phyloP scores from a whole-genome alignment of 805 yeast species.

The Debaryomyces prosopidis region DNA sequence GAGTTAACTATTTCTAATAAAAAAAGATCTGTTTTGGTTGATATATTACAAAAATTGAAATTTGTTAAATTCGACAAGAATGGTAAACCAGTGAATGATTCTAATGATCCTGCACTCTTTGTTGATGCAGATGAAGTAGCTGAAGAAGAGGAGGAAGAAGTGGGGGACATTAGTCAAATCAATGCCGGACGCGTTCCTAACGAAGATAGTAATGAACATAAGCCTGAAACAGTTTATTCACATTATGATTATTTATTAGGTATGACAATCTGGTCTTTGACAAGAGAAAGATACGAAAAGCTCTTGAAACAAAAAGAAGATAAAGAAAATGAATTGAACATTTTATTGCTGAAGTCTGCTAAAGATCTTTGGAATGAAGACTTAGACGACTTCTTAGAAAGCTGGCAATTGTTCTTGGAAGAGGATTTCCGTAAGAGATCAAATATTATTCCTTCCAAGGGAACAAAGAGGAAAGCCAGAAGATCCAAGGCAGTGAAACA shows the following conservation, averaged over 20 bases:
- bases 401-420: conserved; percentile 67
- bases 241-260: conserved; percentile 86
- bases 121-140: conserved; percentile 38
- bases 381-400: conserved; percentile 66
- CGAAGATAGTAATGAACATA: conserved; percentile 37
- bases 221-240: conserved; percentile 56
- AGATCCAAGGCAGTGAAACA: conserved; percentile 11
- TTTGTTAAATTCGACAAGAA: conserved; percentile 78
- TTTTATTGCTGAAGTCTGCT: conserved; percentile 65
- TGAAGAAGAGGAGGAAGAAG: conserved; percentile 45
- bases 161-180: conserved; percentile 29
- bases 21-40: conserved; percentile 62
- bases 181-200: conserved; percentile 24
- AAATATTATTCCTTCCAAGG: conserved; percentile 45
- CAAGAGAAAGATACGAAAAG: conserved; percentile 83
- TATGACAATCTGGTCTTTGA: conserved; percentile 92
- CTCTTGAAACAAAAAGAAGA: conserved; percentile 70
- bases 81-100: conserved; percentile 60
- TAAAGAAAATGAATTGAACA: conserved; percentile 69
- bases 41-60: conserved; percentile 58
- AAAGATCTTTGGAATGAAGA: conserved; percentile 89
- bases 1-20: conserved; percentile 72
- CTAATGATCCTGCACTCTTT: conserved; percentile 19
- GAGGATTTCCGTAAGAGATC: conserved; percentile 64
- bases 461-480: conserved; percentile 41